These are phyloP conservation scores for Coemansia sp. DNA, from an alignment of 192 early-diverging fungal species.

Conservation along the genomic window DNA sequence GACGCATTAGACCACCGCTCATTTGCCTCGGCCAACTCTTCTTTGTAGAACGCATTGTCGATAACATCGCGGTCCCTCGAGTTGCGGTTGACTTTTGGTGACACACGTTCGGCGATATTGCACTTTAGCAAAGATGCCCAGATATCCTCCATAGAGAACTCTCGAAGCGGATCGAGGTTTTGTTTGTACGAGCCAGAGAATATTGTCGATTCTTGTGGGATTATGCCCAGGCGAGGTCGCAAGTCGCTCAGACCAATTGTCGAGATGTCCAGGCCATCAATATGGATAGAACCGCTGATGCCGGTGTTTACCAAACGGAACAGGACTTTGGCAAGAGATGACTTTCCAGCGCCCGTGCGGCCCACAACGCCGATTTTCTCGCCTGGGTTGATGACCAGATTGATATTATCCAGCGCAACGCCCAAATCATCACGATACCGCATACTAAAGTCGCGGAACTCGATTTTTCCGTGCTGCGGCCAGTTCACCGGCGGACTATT, in stretches of 20 bases:
- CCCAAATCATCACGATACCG: conserved; percentile 55
- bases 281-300: conserved; percentile 56
- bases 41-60: neutral
- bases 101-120: conserved; percentile 6
- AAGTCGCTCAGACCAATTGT: conserved; percentile 56
- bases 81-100: neutral
- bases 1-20: conserved; percentile 13
- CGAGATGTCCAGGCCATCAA: conserved; percentile 71
- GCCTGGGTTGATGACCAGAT: conserved; percentile 27
- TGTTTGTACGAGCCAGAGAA: conserved; percentile 66
- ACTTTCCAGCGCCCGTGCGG: conserved; percentile 76
- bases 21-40: neutral
- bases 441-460: conserved; percentile 56
- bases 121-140: conserved; percentile 60
- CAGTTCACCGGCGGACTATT: conserved; percentile 52
- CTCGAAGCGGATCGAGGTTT: conserved; percentile 78
- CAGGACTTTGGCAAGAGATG: conserved; percentile 65
- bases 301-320: conserved; percentile 66
- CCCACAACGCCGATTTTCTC: conserved; percentile 68
- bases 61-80: neutral
- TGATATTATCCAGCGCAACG: conserved; percentile 36
- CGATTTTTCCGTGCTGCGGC: conserved; percentile 61
- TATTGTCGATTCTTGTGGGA: conserved; percentile 73
- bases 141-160: conserved; percentile 65
- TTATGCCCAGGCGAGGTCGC: conserved; percentile 57